Conservation (phyloP, 2,329 filamentous ascomycete species). For the Xylariaceae sp. region DNA sequence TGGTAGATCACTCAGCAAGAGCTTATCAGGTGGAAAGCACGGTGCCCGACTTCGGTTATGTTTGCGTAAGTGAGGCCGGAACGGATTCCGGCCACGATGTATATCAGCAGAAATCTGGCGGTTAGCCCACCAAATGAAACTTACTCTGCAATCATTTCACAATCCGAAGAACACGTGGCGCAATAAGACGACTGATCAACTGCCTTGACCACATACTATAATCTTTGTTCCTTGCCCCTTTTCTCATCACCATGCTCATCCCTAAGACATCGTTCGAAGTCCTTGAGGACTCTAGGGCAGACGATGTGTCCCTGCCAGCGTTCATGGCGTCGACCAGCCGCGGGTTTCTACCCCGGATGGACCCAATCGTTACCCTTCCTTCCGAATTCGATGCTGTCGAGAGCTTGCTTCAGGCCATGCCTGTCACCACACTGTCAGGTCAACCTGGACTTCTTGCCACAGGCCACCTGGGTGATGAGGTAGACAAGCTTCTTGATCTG, state of each 20-base stretch:
- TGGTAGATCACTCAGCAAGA: constrained; percentile 2
- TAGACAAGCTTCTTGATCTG: constrained; percentile 73
- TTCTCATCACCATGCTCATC: constrained; percentile 21
- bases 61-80: constrained; percentile 29
- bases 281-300: constrained; percentile 59
- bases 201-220: not conserved
- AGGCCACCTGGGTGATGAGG: constrained; percentile 72
- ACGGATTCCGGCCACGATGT: constrained; percentile 34
- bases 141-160: constrained; percentile 5
- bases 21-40: constrained; percentile 4
- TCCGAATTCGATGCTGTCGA: constrained; percentile 70
- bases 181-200: not conserved
- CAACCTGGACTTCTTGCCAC: constrained; percentile 73
- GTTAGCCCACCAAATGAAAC: constrained; percentile 8
- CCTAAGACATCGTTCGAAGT: constrained; percentile 51
- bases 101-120: constrained; percentile 26
- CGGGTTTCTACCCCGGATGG: constrained; percentile 69
- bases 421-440: constrained; percentile 72
- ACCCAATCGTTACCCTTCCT: constrained; percentile 64
- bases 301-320: constrained; percentile 63
- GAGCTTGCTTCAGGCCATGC: constrained; percentile 44
- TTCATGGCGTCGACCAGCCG: constrained; percentile 77
- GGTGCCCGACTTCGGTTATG: constrained; percentile 17
- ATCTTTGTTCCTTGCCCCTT: not conserved
- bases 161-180: not conserved